A percentile compares a stretch with the other conserved stretches of the same genome.
Evolutionary conservation across 2,329 filamentous ascomycete genomes (phyloP).

Genomic region (Colletotrichum lupini): DNA sequence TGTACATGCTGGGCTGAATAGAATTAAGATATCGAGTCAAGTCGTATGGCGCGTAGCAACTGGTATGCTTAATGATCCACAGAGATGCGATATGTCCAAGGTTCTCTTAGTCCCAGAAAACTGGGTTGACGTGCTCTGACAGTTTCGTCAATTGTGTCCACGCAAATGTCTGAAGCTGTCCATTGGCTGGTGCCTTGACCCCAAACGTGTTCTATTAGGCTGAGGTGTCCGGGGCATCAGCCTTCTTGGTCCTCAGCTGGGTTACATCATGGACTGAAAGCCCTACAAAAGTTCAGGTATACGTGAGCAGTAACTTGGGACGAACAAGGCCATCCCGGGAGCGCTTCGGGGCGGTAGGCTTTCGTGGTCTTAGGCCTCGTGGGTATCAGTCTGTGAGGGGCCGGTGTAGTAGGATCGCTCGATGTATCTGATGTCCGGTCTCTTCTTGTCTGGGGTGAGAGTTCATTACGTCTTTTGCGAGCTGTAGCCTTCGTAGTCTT

Average conservation of each 20-base stretch:
- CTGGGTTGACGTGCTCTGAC: neutral
- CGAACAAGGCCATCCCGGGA: neutral
- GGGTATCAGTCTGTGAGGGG: neutral
- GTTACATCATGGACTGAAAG: too few species aligned
- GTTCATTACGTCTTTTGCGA: neutral
- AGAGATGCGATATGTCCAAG: neutral
- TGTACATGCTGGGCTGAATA: neutral
- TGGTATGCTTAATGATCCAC: neutral
- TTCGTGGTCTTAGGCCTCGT: neutral
- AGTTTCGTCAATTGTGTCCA: neutral
- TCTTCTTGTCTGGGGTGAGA: constrained; percentile 1
- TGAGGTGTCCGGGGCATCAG: neutral
- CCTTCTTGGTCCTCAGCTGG: too few species aligned
- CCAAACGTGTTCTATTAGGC: neutral
- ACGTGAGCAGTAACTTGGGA: neutral
- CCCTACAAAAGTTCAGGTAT: neutral
- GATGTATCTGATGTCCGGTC: constrained; percentile 6
- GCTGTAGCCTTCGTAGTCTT: constrained; percentile 1
- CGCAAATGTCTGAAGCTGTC: neutral
- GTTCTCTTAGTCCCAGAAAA: neutral
- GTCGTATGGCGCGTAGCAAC: neutral
- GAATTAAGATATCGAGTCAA: neutral
- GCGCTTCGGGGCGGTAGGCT: neutral
- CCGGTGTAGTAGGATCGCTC: neutral
- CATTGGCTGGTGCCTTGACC: neutral